Evolutionary conservation across 139 green algal species (phyloP), one percentile per base, ranked within the genome.

Genomic region (Coccomyxa sp.): DNA sequence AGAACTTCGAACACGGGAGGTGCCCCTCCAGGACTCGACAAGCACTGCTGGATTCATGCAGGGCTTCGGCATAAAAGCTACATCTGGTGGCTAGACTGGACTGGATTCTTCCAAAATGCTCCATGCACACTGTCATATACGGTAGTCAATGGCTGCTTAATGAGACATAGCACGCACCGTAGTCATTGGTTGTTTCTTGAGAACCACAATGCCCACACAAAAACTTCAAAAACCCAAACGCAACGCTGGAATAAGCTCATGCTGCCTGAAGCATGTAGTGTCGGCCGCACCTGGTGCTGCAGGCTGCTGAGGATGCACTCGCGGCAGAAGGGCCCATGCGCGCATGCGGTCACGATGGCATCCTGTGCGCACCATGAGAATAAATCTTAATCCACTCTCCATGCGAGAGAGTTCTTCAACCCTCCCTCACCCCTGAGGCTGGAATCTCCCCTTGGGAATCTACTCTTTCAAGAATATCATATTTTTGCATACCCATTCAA

Each of bases 301-400:
- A 78, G 71, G 23, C 71, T 51, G 71, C 23, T 31, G 27, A 21
- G 18, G 76, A 80, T 80, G 76, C 76, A 80, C 76, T 63, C 76
- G 31, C 76, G 13, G 76, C 76, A 80, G 76, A 80, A 80, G 76
- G 76, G 76, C 76, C 76, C 76, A 80, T 80, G 76, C 4, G 13
- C 31, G 32, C 76, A 80, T 31, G 14, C 17, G 14, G 76, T 80
- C 17, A 80, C 32, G 31, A 80, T 27, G 13, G 76, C 30, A 21
- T 59, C 32, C 71, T 78, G 27, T 27, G 1, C 66, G 9, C 66
- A 74, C 66, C 21, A 30, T 51, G 3, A 51, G 38, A 51, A 3
- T 11, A 3, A 51, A 7, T 7, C 38, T 51, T 51, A 51, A 7
- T 7, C 38, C 38, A 51, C n/a, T n/a, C n/a, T n/a, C n/a, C n/a